These are phyloP conservation scores for Kluyveromyces dobzhanskii DNA, from an alignment of 805 yeast genomes.

Conservation along the genomic window DNA sequence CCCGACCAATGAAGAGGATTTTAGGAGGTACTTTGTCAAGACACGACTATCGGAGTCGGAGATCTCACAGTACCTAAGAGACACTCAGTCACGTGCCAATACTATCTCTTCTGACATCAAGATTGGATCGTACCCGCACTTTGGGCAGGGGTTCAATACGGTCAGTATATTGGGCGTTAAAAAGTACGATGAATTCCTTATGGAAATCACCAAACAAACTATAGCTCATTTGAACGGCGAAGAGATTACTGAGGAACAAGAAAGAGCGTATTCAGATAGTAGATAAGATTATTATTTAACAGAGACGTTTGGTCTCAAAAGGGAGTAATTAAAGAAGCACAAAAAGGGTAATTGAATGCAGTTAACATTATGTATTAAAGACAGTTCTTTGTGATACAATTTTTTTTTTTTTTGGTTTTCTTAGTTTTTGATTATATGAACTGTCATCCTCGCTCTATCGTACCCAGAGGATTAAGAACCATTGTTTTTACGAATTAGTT, in stretches of 20 bases:
- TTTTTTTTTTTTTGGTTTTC: background rate
- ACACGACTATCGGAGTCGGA: constrained; percentile 56
- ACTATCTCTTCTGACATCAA: constrained; percentile 38
- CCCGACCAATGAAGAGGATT: constrained; percentile 20
- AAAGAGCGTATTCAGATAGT: constrained; percentile 30
- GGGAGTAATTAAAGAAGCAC: too few species aligned
- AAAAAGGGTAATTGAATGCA: too few species aligned
- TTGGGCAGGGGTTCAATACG: constrained; percentile 52
- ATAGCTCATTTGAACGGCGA: constrained; percentile 43
- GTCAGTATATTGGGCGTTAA: constrained; percentile 64
- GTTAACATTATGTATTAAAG: too few species aligned
- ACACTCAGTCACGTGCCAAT: constrained; percentile 39
- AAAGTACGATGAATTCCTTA: constrained; percentile 31
- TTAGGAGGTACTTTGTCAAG: constrained; percentile 47
- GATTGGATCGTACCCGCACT: constrained; percentile 82
- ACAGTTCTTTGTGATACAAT: background rate
- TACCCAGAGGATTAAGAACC: too few species aligned
- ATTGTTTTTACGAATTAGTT: background rate
- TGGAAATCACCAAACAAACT: constrained; percentile 39
- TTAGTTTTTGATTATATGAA: too few species aligned
- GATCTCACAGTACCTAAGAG: constrained; percentile 55
- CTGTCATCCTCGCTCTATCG: too few species aligned
- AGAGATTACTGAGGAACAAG: constrained; percentile 52
- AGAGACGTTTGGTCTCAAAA: too few species aligned
- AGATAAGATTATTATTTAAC: constrained; percentile 7